phyloP scores from a whole-genome alignment of 179 eudicot genomes.

The Beta corolliflora region DNA sequence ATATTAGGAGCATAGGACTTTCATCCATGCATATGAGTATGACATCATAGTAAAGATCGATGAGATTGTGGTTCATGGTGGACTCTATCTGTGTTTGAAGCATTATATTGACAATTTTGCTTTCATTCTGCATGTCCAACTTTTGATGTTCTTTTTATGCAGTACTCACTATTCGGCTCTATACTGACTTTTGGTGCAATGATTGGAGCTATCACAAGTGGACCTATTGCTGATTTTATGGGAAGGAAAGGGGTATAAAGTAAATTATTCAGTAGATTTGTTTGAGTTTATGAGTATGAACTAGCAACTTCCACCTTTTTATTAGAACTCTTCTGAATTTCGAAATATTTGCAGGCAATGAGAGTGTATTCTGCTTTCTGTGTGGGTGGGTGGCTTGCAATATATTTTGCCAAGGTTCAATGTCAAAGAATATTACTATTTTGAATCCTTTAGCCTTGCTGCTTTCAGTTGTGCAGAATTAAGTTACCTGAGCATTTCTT shows the following conservation, averaged over 20 bases:
- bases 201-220: constrained; percentile 54
- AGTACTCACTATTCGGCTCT: constrained; percentile 48
- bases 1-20: too few species aligned
- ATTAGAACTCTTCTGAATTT: neutral
- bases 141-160: constrained; percentile 5
- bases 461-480: neutral
- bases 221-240: constrained; percentile 43
- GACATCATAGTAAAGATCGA: neutral
- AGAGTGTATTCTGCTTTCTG: constrained; percentile 67
- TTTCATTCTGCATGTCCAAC: neutral
- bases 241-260: constrained; percentile 51
- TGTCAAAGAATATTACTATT: neutral
- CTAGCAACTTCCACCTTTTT: neutral
- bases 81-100: neutral
- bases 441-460: neutral
- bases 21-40: neutral
- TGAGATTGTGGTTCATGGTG: neutral
- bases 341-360: constrained; percentile 65
- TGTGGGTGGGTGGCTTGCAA: constrained; percentile 83
- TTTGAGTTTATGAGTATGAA: neutral
- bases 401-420: constrained; percentile 76
- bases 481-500: neutral
- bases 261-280: neutral
- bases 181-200: constrained; percentile 50
- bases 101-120: neutral